A percentile compares a stretch with the other conserved stretches of the same genome.
Evolutionary conservation across 2,329 filamentous ascomycete genomes (phyloP).

Genomic region (Scytalidium lignicola): DNA sequence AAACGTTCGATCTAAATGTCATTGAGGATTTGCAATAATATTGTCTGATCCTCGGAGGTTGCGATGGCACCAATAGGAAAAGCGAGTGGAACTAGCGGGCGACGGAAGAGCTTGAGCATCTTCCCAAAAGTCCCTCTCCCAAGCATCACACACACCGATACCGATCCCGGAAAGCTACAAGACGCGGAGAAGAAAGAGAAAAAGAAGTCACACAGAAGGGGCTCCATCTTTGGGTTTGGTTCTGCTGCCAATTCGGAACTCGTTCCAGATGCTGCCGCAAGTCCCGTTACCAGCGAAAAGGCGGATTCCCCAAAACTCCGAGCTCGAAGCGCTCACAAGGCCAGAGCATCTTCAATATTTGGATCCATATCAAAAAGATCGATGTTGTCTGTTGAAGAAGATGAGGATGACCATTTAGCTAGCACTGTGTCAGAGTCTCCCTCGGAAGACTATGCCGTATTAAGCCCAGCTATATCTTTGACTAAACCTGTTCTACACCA

Average conservation of each 20-base stretch:
- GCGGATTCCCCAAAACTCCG: slow-evolving; percentile 20
- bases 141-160: slow-evolving; percentile 22
- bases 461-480: slow-evolving; percentile 8
- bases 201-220: slow-evolving; percentile 23
- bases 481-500: slow-evolving; percentile 51
- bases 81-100: slow-evolving; percentile 11
- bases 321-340: slow-evolving; percentile 24
- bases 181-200: slow-evolving; percentile 18
- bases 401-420: slow-evolving; percentile 15
- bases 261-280: slow-evolving; percentile 14
- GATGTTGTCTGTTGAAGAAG: slow-evolving; percentile 20
- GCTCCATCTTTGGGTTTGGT: slow-evolving; percentile 22
- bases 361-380: slow-evolving; percentile 28
- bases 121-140: slow-evolving; percentile 19
- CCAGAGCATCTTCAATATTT: slow-evolving; percentile 26
- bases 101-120: slow-evolving; percentile 26
- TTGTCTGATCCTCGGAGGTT: slow-evolving; percentile 7
- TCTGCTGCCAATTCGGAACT: slow-evolving; percentile 14
- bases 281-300: slow-evolving; percentile 14
- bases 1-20: background rate
- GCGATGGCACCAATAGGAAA: slow-evolving; percentile 21
- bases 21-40: background rate
- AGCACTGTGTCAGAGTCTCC: slow-evolving; percentile 20
- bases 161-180: slow-evolving; percentile 10
- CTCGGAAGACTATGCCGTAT: slow-evolving; percentile 11